These are phyloP conservation scores for Xylariales sp. DNA, from an alignment of 2,329 filamentous ascomycete species.

Conservation along the genomic window DNA sequence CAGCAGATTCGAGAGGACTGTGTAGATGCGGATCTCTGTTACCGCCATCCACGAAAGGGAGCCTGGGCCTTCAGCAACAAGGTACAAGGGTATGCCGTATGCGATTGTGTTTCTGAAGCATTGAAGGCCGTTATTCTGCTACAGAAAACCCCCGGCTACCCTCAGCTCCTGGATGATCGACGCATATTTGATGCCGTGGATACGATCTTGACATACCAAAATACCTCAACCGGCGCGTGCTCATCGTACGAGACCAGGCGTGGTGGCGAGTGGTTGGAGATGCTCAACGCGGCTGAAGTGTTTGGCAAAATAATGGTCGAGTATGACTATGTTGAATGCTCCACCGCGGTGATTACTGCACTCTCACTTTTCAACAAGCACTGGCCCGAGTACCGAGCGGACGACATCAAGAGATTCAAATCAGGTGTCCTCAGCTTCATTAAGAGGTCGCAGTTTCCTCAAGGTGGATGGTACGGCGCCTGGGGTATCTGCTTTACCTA, in stretches of 20 bases:
- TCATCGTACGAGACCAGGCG: constrained; percentile 85
- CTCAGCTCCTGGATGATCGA: constrained; percentile 67
- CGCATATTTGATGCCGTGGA: constrained; percentile 86
- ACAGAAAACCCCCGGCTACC: constrained; percentile 74
- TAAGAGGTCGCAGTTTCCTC: constrained; percentile 67
- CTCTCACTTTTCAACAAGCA: constrained; percentile 76
- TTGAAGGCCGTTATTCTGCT: constrained; percentile 82
- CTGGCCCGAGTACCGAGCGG: constrained; percentile 74
- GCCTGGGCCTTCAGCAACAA: constrained; percentile 95
- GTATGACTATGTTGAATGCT: constrained; percentile 97
- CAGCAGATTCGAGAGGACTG: constrained; percentile 89
- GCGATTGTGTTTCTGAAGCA: constrained; percentile 89
- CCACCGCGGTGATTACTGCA: constrained; percentile 87
- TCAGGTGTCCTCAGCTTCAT: constrained; percentile 76
- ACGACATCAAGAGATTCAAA: constrained; percentile 73
- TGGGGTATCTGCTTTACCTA: constrained; percentile 99
- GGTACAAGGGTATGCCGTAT: constrained; percentile 90
- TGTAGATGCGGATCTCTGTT: constrained; percentile 71
- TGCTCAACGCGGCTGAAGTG: constrained; percentile 91
- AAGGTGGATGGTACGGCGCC: constrained; percentile 96
- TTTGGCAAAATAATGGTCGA: constrained; percentile 98
- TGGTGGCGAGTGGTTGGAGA: constrained; percentile 73
- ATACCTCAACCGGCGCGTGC: constrained; percentile 76
- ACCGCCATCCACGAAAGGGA: constrained; percentile 86
- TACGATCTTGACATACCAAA: constrained; percentile 88